phyloP scores from a whole-genome alignment of 148 eudicot genomes.

The Spergularia marina region DNA sequence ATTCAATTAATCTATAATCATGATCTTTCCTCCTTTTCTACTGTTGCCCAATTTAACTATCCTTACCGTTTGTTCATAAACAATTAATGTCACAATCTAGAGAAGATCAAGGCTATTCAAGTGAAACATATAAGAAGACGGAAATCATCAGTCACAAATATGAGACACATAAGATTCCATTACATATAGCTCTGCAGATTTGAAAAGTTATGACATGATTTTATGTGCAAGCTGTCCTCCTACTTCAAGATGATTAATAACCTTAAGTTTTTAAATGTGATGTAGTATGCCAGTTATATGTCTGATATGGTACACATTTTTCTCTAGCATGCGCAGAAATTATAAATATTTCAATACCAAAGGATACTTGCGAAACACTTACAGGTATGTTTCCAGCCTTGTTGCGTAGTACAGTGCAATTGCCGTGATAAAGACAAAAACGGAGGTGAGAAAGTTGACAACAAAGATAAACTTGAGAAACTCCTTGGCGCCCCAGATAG shows the following conservation, averaged over 20 bases:
- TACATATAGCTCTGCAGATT: too few species aligned
- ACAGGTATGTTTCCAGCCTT: constrained; percentile 81
- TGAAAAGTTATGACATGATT: too few species aligned
- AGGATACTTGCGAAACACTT: constrained; percentile 40
- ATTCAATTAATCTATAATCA: not conserved
- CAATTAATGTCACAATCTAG: not conserved
- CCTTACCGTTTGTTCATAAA: not conserved
- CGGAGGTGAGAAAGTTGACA: constrained; percentile 80
- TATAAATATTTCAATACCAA: not conserved
- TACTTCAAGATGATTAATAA: not conserved
- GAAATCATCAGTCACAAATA: not conserved
- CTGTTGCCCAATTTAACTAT: not conserved
- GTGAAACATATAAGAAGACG: not conserved
- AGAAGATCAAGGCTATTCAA: not conserved
- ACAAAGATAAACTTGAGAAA: constrained; percentile 90
- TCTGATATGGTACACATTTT: not conserved
- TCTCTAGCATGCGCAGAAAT: constrained; percentile 13
- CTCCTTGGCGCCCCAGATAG: constrained; percentile 97
- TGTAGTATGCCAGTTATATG: not conserved
- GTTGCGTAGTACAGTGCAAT: constrained; percentile 83
- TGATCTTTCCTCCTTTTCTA: not conserved
- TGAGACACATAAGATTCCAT: not conserved
- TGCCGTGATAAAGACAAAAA: constrained; percentile 81
- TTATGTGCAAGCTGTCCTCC: not conserved
- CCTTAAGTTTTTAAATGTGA: not conserved